Evolutionary conservation across 176 grass and related monocot species (phyloP), one percentile per base, ranked within the genome.

Genomic region (Cenchrus fungigraminus): DNA sequence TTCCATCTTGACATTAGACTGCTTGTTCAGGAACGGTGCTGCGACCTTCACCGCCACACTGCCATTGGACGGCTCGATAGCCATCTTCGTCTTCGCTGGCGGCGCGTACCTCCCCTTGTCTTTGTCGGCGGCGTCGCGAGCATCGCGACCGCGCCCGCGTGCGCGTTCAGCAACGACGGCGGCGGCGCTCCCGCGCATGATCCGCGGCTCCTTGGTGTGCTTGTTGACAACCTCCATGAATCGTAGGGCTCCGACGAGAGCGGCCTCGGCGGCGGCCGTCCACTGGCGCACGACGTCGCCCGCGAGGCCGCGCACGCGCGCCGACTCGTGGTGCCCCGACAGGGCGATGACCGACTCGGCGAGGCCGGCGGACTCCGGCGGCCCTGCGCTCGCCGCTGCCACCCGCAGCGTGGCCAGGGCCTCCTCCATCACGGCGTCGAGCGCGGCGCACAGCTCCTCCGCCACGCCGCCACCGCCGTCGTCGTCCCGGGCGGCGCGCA

Each of bases 381-480:
- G 4, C 0, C 68, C 9, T 68, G 9, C 37, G n/a, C 0, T 47
- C 8, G 70, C 37, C 37, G 37, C 17, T 5, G 68, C 42, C 61
- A 67, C 0, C 61, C n/a, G 19, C 8, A 87, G 71, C 40, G 79
- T 87, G 52, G 49, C 5, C 0, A 87, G 85, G 25, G 71, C 57
- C 60, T 87, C 69, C 2, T 10, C 44, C 85, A 87, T 87, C 2
- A 37, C 0, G 6, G 47, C 78, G 71, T 87, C 71, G 8, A 87
- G 85, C 25, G 76, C 6, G 40, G 2, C 8, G 76, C 76, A 79
- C 12, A 63, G 12, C 28, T 17, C 0, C 84, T 86, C 77, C 11
- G 77, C 85, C 20, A 20, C 46, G 10, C 19, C 68, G 69, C 65
- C 68, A 2, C 31, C 31, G 19, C 65, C 31, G 31, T 32, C 58